phyloP scores from a whole-genome alignment of 129 eudicot species.

The Chrysanthemum lavandulifolium region DNA sequence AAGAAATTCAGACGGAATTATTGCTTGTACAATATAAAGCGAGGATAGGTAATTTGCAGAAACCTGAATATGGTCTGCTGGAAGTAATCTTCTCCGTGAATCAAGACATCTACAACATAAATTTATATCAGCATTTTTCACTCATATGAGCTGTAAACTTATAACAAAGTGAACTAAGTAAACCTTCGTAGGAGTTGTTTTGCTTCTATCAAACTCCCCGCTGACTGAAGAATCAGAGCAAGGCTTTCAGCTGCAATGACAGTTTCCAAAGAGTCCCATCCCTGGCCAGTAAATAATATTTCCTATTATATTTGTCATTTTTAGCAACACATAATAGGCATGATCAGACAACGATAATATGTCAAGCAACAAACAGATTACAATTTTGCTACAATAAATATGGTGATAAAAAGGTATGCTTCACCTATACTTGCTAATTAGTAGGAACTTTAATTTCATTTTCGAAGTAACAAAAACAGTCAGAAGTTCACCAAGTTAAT shows the following conservation, averaged over 20 bases:
- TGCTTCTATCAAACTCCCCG: slow-evolving; percentile 71
- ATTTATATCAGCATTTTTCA: not conserved
- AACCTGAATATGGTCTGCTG: slow-evolving; percentile 82
- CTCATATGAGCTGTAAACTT: not conserved
- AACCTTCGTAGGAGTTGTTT: slow-evolving; percentile 74
- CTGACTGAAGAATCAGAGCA: slow-evolving; percentile 60
- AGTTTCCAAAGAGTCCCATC: slow-evolving; percentile 85
- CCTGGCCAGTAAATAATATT: slow-evolving; percentile 39
- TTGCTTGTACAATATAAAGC: not conserved
- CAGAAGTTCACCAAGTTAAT: too few relatives aligned
- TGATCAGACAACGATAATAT: not conserved
- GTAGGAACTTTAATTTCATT: too few relatives aligned
- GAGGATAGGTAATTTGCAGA: not conserved
- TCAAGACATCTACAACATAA: slow-evolving; percentile 68
- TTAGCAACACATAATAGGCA: slow-evolving; percentile 6
- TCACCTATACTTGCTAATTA: too few relatives aligned
- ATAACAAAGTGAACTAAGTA: not conserved
- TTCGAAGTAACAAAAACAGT: too few relatives aligned
- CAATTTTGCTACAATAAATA: not conserved
- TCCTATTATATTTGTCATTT: not conserved
- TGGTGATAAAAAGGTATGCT: too few relatives aligned
- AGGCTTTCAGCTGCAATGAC: slow-evolving; percentile 84
- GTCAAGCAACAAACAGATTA: not conserved
- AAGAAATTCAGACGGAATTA: not conserved
- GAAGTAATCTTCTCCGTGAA: slow-evolving; percentile 61